A percentile compares a stretch with the other conserved stretches of the same genome.
These are phyloP conservation scores for Rhodofomes roseus DNA, from an alignment of 1,284 basidiomycete species.

Conservation along the genomic window DNA sequence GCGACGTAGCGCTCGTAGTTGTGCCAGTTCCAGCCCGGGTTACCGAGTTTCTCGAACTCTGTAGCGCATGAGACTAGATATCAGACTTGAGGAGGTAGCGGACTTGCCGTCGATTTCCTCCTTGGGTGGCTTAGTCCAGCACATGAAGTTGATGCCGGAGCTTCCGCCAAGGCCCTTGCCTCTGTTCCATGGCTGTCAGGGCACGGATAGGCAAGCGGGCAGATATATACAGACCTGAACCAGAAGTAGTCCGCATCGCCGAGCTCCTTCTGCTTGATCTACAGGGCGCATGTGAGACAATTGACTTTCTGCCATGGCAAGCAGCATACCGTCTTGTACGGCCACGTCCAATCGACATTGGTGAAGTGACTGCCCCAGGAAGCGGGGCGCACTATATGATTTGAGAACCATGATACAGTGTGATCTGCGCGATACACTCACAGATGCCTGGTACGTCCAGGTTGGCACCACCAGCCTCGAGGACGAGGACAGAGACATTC, in stretches of 20 bases:
- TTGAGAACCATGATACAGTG: background rate
- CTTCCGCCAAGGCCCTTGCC: conserved; percentile 23
- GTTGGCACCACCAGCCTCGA: conserved; percentile 32
- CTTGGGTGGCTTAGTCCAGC: conserved; percentile 18
- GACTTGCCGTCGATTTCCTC: conserved; percentile 19
- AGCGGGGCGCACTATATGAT: conserved; percentile 23
- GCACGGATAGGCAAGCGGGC: background rate
- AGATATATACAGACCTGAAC: conserved; percentile 9
- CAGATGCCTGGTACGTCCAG: conserved; percentile 20
- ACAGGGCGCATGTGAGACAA: background rate
- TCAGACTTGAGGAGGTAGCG: background rate
- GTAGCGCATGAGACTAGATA: background rate
- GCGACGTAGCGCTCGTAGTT: conserved; percentile 17
- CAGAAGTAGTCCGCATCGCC: conserved; percentile 13
- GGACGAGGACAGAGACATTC: conserved; percentile 29
- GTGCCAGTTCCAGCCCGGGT: conserved; percentile 25
- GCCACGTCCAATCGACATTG: conserved; percentile 25
- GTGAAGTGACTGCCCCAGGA: conserved; percentile 26
- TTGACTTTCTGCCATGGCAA: background rate
- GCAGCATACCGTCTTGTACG: conserved; percentile 24
- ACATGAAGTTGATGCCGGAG: conserved; percentile 21
- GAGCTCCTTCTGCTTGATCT: conserved; percentile 17
- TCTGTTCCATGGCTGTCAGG: conserved; percentile 1
- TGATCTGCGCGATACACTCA: conserved; percentile 8
- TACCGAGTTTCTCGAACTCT: conserved; percentile 23